Conservation (phyloP, 2,329 filamentous ascomycete species). For the Lizonia empirigonia region DNA sequence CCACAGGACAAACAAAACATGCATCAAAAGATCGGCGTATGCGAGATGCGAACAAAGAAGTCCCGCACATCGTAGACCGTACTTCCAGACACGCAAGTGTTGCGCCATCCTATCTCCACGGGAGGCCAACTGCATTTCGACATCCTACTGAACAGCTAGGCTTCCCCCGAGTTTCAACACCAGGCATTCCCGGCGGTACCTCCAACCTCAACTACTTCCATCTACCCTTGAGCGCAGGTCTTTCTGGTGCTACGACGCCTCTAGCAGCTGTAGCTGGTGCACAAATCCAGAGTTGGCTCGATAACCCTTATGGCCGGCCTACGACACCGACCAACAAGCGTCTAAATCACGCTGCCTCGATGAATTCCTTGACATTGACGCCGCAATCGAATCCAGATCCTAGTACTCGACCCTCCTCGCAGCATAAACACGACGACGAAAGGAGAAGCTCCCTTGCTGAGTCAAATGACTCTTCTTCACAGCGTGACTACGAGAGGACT, state of each 20-base stretch:
- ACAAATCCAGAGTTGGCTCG: slow-evolving; percentile 61
- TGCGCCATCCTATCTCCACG: slow-evolving; percentile 33
- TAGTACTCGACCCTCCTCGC: slow-evolving; percentile 53
- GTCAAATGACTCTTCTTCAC: slow-evolving; percentile 32
- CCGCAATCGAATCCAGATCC: slow-evolving; percentile 54
- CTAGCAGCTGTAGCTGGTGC: slow-evolving; percentile 79
- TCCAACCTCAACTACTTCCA: slow-evolving; percentile 84
- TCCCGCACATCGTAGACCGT: slow-evolving; percentile 23
- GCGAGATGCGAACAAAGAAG: slow-evolving; percentile 28
- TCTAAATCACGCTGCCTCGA: slow-evolving; percentile 49
- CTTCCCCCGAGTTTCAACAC: slow-evolving; percentile 57
- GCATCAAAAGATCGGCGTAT: slow-evolving; percentile 38
- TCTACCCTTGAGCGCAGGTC: slow-evolving; percentile 71
- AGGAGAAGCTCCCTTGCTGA: slow-evolving; percentile 37
- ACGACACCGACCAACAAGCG: slow-evolving; percentile 44
- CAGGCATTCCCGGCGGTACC: slow-evolving; percentile 69
- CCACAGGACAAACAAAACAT: slow-evolving; percentile 39
- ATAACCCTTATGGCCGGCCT: slow-evolving; percentile 40
- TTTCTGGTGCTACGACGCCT: slow-evolving; percentile 78
- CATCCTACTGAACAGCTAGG: slow-evolving; percentile 43
- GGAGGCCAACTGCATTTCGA: slow-evolving; percentile 38
- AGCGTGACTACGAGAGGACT: slow-evolving; percentile 38
- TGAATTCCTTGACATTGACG: slow-evolving; percentile 54
- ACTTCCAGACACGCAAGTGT: slow-evolving; percentile 27
- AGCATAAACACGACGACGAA: slow-evolving; percentile 45